These are phyloP conservation scores for Stenogyne calaminthoides DNA, from an alignment of 305 asterid genomes.

Conservation along the genomic window DNA sequence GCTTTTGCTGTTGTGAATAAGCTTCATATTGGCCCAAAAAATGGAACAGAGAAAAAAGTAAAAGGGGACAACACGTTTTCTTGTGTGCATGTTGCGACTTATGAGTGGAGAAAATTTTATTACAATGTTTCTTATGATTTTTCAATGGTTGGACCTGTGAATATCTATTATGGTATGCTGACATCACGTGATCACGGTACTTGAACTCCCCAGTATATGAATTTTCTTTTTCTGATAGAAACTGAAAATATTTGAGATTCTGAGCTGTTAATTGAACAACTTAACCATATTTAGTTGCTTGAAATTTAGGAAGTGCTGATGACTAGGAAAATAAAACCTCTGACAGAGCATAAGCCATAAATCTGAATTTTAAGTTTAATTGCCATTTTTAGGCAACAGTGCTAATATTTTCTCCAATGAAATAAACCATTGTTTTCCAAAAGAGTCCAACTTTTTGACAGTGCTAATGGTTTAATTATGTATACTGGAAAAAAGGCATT, in stretches of 20 bases:
- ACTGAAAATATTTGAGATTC: neutral
- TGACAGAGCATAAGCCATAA: neutral
- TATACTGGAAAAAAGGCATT: neutral
- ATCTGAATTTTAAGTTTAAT: slow-evolving; percentile 14
- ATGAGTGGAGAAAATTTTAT: slow-evolving; percentile 16
- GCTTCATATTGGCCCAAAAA: neutral
- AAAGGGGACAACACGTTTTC: neutral
- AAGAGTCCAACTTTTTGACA: neutral
- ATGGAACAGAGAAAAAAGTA: neutral
- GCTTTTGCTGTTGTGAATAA: neutral
- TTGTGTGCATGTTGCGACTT: slow-evolving; percentile 12
- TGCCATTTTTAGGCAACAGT: slow-evolving; percentile 6
- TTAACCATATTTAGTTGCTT: neutral
- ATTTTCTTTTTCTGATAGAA: neutral
- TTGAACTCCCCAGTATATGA: slow-evolving; percentile 18
- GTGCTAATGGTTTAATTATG: neutral
- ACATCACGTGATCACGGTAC: neutral
- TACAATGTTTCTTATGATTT: slow-evolving; percentile 27
- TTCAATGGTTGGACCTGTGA: slow-evolving; percentile 27
- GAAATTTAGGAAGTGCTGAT: neutral
- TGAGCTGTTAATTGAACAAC: neutral
- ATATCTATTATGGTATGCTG: neutral
- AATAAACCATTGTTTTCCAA: slow-evolving; percentile 14
- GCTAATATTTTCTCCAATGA: slow-evolving; percentile 4
- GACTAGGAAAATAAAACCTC: neutral